phyloP scores from a whole-genome alignment of 2,329 filamentous ascomycete genomes.

The Leptographium radiaticola region DNA sequence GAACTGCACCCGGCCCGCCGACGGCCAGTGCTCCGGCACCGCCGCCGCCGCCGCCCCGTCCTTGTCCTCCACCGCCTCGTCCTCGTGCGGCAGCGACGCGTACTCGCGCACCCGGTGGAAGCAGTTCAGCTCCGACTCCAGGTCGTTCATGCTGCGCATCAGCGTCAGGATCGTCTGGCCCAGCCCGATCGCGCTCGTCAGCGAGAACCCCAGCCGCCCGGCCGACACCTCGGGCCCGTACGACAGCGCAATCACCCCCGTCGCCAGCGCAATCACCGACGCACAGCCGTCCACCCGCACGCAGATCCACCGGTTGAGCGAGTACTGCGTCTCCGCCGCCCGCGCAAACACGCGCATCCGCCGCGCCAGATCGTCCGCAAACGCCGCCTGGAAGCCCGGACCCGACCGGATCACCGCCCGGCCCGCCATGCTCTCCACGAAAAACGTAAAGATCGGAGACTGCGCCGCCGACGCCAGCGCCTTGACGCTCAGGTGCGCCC shows the following conservation, averaged over 20 bases:
- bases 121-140: constrained; percentile 44
- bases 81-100: constrained; percentile 16
- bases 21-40: constrained; percentile 16
- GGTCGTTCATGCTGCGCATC: constrained; percentile 40
- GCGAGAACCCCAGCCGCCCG: constrained; percentile 41
- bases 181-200: constrained; percentile 41
- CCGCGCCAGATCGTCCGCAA: constrained; percentile 34
- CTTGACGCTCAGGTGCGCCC: constrained; percentile 21
- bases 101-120: constrained; percentile 21
- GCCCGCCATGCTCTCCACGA: constrained; percentile 2
- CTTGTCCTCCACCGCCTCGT: constrained; percentile 9
- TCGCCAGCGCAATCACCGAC: constrained; percentile 34
- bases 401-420: constrained; percentile 1
- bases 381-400: constrained; percentile 27
- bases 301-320: constrained; percentile 44
- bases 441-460: constrained; percentile 1
- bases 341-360: constrained; percentile 33
- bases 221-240: constrained; percentile 33
- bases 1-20: constrained; percentile 16
- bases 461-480: constrained; percentile 21
- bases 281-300: constrained; percentile 34
- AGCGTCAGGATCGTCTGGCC: constrained; percentile 37
- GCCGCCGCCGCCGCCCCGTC: background rate
- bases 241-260: constrained; percentile 37
- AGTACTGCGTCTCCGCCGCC: constrained; percentile 35